Percentiles rank a stretch among this genome's conserved stretches.
These are phyloP conservation scores for Botrytis fabae DNA, from an alignment of 2,329 filamentous ascomycete species.

Conservation along the genomic window DNA sequence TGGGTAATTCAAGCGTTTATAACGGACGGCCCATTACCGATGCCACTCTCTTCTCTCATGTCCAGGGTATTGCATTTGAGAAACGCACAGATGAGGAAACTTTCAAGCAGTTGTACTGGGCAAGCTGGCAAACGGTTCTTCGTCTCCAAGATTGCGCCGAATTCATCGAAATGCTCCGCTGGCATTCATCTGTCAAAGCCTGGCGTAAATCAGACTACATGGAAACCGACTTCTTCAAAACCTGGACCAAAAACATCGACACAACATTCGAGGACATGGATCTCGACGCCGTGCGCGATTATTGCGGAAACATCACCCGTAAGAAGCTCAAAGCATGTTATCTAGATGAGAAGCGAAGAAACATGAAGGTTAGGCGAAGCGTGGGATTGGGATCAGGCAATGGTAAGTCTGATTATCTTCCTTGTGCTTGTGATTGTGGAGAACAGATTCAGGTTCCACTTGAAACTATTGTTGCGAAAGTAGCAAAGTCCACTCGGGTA, in stretches of 20 bases:
- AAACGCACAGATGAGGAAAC: constrained; percentile 22
- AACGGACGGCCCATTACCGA: constrained; percentile 22
- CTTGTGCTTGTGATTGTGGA: constrained; percentile 17
- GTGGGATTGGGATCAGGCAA: constrained; percentile 4
- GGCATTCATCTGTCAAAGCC: constrained; percentile 22
- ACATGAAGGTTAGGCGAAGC: constrained; percentile 14
- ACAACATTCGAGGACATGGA: constrained; percentile 23
- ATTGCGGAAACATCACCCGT: constrained; percentile 19
- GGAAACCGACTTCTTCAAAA: constrained; percentile 20
- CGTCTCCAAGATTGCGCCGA: constrained; percentile 22
- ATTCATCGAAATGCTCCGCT: constrained; percentile 23
- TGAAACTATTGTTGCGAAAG: constrained; percentile 4
- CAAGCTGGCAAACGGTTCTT: constrained; percentile 20
- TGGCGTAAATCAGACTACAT: constrained; percentile 20
- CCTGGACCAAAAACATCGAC: constrained; percentile 22
- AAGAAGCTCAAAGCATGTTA: constrained; percentile 23
- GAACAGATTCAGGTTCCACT: constrained; percentile 16
- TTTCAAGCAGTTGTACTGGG: constrained; percentile 22
- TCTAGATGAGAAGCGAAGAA: constrained; percentile 19
- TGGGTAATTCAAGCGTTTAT: constrained; percentile 22
- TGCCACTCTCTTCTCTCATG: constrained; percentile 21
- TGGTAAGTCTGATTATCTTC: constrained; percentile 22
- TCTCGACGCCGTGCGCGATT: constrained; percentile 16
- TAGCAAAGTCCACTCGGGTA: neutral
- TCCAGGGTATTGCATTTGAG: constrained; percentile 19